Evolutionary conservation across 2,329 filamentous ascomycete species (phyloP), one percentile per base, ranked within the genome.

Genomic region (Cyphellophora attinorum): DNA sequence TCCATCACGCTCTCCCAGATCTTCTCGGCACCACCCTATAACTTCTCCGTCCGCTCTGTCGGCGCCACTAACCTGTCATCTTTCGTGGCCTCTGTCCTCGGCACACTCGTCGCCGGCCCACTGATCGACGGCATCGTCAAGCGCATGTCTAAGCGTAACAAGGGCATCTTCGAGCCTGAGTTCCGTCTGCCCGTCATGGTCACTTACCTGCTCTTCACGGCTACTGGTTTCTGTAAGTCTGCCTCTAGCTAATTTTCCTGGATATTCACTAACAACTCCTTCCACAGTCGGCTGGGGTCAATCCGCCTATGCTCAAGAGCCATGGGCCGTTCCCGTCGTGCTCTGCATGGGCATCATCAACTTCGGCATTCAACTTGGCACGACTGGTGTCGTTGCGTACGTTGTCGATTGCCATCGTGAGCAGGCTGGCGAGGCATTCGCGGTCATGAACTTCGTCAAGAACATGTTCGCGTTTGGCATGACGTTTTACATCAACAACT

Each of bases 201-300:
- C 12, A 37, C 54, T 0, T 61, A 58, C 8, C 38, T 62, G n/a
- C 38, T 71, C 5, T 44, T 70, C n/a, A 52, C 67, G 4, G 64
- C 67, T 0, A 58, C 53, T 6, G 60, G 58, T 0, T 50, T 69
- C 3, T 59, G 33, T 61, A 57, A 35, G 58, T 58, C 41, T 56
- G 53, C 2, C 34, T 6, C 30, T 19, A 15, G 12, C n/a, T n/a
- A n/a, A n/a, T n/a, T n/a, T n/a, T n/a, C n/a, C n/a, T n/a, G n/a
- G n/a, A n/a, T n/a, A n/a, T 60, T 59, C 32, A 38, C 57, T 28
- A 61, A 60, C 48, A 61, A 59, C 34, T 33, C 59, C 31, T 61
- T n/a, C n/a, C n/a, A n/a, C n/a, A n/a, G n/a, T 70, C 27, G 52
- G 70, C 2, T 72, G 67, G 66, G 69, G 69, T 14, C 62, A 72